A percentile compares a stretch with the other conserved stretches of the same genome.
Conservation (phyloP, 208 protist genomes). For the Trypanosoma conorhini region DNA sequence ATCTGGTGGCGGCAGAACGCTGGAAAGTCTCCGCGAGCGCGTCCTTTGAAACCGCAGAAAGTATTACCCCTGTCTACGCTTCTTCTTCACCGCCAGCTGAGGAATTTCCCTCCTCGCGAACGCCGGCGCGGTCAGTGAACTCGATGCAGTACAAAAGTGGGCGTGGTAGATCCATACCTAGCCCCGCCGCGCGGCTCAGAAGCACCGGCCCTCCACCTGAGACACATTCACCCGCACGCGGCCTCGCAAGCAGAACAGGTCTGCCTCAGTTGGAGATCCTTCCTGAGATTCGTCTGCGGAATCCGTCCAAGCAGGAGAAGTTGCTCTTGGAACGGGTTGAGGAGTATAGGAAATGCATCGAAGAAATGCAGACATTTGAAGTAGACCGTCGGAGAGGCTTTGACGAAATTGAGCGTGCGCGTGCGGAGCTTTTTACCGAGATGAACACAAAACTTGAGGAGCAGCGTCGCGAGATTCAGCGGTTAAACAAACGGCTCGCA, state of each 20-base stretch:
- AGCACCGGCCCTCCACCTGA: not conserved
- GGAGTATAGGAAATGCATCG: conserved; percentile 52
- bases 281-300: conserved; percentile 51
- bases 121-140: not conserved
- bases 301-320: conserved; percentile 63
- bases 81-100: conserved; percentile 11
- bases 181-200: not conserved
- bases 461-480: conserved; percentile 61
- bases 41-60: conserved; percentile 8
- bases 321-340: conserved; percentile 58
- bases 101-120: conserved; percentile 9
- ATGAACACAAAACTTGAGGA: conserved; percentile 75
- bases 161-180: conserved; percentile 6
- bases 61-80: not conserved
- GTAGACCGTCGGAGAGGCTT: conserved; percentile 62
- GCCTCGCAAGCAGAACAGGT: conserved; percentile 2
- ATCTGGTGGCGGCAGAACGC: conserved; percentile 47
- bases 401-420: conserved; percentile 71
- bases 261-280: conserved; percentile 40
- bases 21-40: conserved; percentile 12
- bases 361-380: conserved; percentile 57
- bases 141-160: conserved; percentile 12
- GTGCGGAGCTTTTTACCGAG: conserved; percentile 72
- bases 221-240: not conserved
- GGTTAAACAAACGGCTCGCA: conserved; percentile 24